A percentile compares a stretch with the other conserved stretches of the same genome.
phyloP scores from a whole-genome alignment of 441 rosid species.

The Cnidoscolus chayamansa region DNA sequence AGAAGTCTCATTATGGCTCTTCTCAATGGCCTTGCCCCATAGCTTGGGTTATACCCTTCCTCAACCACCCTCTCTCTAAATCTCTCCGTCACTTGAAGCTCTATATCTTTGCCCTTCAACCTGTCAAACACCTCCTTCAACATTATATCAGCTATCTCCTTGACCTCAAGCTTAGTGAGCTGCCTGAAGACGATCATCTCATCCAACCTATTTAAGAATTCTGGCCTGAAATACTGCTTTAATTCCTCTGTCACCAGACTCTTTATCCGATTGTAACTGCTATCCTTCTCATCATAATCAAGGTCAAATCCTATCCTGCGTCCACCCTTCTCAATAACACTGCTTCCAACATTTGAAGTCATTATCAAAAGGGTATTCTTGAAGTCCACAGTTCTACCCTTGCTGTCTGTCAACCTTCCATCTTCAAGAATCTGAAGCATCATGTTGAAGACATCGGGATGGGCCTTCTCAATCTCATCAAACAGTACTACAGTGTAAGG shows the following conservation, averaged over 20 bases:
- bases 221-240: conserved; percentile 91
- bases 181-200: conserved; percentile 98
- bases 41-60: conserved; percentile 94
- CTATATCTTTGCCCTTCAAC: conserved; percentile 74
- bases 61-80: conserved; percentile 88
- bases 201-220: conserved; percentile 90
- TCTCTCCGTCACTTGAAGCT: conserved; percentile 94
- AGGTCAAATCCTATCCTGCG: conserved; percentile 91
- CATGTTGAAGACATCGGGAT: conserved; percentile 96
- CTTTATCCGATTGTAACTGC: conserved; percentile 88
- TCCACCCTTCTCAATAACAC: conserved; percentile 90
- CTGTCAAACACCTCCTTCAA: conserved; percentile 81
- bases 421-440: conserved; percentile 99
- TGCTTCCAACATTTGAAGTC: conserved; percentile 98
- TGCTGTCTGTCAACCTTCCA: conserved; percentile 95
- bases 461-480: conserved; percentile 98
- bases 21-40: conserved; percentile 95
- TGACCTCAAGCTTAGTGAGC: conserved; percentile 87
- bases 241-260: conserved; percentile 88
- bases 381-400: conserved; percentile 96
- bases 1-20: conserved; percentile 94
- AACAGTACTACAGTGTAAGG: conserved; percentile 88
- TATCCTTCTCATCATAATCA: conserved; percentile 87
- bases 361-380: conserved; percentile 92
- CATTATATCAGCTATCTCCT: conserved; percentile 93